These are phyloP conservation scores for Eucalyptus viminalis DNA, from an alignment of 345 rosid species.

Conservation along the genomic window DNA sequence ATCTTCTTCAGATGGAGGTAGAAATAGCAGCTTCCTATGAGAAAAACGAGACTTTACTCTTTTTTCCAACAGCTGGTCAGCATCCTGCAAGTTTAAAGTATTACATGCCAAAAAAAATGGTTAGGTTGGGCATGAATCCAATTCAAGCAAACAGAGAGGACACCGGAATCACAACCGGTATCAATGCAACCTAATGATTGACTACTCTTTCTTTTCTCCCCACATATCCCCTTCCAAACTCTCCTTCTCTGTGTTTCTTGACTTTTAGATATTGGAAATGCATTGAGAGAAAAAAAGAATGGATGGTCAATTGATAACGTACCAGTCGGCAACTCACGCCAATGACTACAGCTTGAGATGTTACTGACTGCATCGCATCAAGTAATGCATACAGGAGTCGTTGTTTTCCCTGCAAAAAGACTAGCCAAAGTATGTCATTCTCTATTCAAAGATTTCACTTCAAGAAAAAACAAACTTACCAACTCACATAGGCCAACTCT, in stretches of 20 bases:
- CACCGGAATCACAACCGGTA: neutral
- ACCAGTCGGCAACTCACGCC: conserved; percentile 85
- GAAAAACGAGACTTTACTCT: conserved; percentile 96
- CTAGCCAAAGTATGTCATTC: neutral
- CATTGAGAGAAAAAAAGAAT: neutral
- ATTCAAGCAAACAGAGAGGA: neutral
- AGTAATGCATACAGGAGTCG: conserved; percentile 72
- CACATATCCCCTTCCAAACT: neutral
- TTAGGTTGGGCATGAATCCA: neutral
- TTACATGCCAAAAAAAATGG: neutral
- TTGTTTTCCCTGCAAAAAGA: conserved; percentile 68
- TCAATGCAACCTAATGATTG: neutral
- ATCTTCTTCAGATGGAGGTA: conserved; percentile 68
- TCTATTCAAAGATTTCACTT: neutral
- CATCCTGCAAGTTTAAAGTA: conserved; percentile 47
- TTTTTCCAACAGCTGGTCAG: conserved; percentile 92
- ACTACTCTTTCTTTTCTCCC: neutral
- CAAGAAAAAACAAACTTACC: neutral
- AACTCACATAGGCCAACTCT: neutral
- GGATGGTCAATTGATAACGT: neutral
- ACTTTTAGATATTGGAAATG: neutral
- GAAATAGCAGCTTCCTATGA: conserved; percentile 72
- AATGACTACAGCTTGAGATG: conserved; percentile 84
- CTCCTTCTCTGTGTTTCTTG: neutral
- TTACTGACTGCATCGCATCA: conserved; percentile 92